Evolutionary conservation across 2,329 filamentous ascomycete species (phyloP), one percentile per base, ranked within the genome.

Genomic region (Sphaerulina vaccinii): DNA sequence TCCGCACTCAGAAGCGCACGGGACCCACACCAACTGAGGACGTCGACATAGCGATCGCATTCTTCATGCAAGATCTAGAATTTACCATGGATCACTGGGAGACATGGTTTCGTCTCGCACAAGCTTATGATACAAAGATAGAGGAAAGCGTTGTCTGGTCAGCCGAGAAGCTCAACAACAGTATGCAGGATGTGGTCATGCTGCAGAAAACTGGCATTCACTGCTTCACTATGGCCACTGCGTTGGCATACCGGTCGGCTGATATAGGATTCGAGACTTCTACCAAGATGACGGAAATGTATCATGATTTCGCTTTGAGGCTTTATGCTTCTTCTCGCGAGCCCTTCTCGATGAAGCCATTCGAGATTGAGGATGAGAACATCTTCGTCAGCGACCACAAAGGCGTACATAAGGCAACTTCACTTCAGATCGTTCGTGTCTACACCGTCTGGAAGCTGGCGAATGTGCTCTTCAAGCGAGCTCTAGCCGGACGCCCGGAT

Each of bases 81-180:
- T 90, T 89, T 67, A 89, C 86, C 1, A 82, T 84, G 2, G 85
- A 90, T 35, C 83, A 85, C 50, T 96, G 90, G 90, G 88, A 95
- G 67, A 87, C 88, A 0, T 96, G 90, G 90, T 93, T 92, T 68
- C 82, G 89, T 10, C 79, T 95, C 19, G 90, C 86, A 0, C 90
- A 95, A 68, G 89, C 87, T 42, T 91, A 90, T 63, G 90, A 96
- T 69, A 86, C 88, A 44, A 90, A 95, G 62, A 75, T 95, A 11
- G 90, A 96, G 57, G 90, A 96, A 68, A 83, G 85, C 5, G 87
- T 95, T 4, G 81, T 91, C 4, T 95, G 90, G 90, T 87, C 86
- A 16, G 88, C 90, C 1, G 90, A 95, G 61, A 95, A 95, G 70
- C 85, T 95, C 71, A 95, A 95, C 71, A 92, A 87, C 66, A 86